Evolutionary conservation across 495 filamentous ascomycete species (phyloP), one percentile per base, ranked within the genome.

Genomic region (Podospora pseudocomata): DNA sequence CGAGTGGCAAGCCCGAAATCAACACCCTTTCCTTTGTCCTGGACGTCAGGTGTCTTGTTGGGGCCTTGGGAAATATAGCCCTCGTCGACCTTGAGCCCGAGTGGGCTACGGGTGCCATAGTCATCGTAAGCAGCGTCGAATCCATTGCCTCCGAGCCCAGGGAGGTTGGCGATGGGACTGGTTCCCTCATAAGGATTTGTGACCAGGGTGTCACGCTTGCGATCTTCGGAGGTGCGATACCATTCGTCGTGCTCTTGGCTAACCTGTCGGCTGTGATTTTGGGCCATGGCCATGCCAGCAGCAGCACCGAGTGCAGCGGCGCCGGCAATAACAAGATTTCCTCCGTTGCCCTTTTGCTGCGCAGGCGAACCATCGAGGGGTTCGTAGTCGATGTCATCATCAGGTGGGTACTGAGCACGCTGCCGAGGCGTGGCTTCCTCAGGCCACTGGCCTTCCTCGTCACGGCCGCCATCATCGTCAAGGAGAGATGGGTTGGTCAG

Each of bases 1-100:
- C 73, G 54, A 83, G 85, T 61, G 84, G 80, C 63, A 69, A 87
- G 84, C 15, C 85, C 77, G 55, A 88, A 82, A 39, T 82, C 85
- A 32, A 90, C 79, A 18, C 86, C 87, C 66, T 89, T 90, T 64
- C 78, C 83, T 28, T 83, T 85, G 55, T 79, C 73, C 13, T 78
- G 69, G 23, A 70, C 18, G 55, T 89, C 87, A 2, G 91, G 91
- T 18, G 87, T 90, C 68, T 87, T 88, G 77, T 92, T 87, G 27
- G 83, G 89, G 23, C 90, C 90, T 67, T 92, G 91, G 18, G 94
- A 96, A 61, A 93, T 91, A 75, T 97, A 97, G 15, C 94, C 94
- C 80, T 97, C 94, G 74, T 97, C 94, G 39, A 79, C 77, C 70
- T 80, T 81, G 69, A 74, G 76, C n/a, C 72, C 76, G 49, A 81